Base-by-base conservation (phyloP, 108 stramenopile species). In the Aurantiochytrium sp. region DNA sequence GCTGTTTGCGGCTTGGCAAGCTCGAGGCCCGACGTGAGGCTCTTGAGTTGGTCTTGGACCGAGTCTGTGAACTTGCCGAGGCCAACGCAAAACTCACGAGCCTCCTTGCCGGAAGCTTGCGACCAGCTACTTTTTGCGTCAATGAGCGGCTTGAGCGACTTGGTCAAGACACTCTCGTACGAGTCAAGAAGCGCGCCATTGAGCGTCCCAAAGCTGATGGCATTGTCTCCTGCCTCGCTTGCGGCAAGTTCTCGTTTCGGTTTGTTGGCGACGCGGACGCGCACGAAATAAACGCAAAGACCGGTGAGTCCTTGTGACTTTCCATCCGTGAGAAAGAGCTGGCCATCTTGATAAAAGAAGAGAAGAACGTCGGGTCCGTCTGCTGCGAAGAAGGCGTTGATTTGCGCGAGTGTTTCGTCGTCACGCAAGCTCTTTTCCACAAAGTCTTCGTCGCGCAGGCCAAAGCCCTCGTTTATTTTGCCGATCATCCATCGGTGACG, bases 401-500 rank as follows among this genome's bases (percentile, higher is more conserved):
- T 83, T 45, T 60, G 6, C 5, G 4, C 5, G 18, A 92, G 21
- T 10, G 91, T 60, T 6, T 91, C 90, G 8, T 60, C 49, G 35
- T 89, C 72, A 0, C 90, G 88, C 28, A 93, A 43, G 91, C 92
- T 91, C 51, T 23, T 43, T 29, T 93, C 93, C 28, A 92, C 90
- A 18, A 60, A n/a, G n/a, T 51, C 51, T 72, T 93, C 93, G 28
- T 92, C 92, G 60, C 57, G 45, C 35, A 92, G 55, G 23, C 89
- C 91, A 45, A 93, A 91, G 35, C 90, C 92, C 44, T 91, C 91
- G 35, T 92, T 92, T 21, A 93, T 51, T 16, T 90, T 91, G 29
- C 90, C 60, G 25, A 93, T 91, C 90, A 93, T 88, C 90, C 90
- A 93, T 45, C 93, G 92, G 90, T 93, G 93, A 49, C 93, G 91